Conservation (phyloP, 345 rosid genomes). For the Eucalyptus cloeziana region DNA sequence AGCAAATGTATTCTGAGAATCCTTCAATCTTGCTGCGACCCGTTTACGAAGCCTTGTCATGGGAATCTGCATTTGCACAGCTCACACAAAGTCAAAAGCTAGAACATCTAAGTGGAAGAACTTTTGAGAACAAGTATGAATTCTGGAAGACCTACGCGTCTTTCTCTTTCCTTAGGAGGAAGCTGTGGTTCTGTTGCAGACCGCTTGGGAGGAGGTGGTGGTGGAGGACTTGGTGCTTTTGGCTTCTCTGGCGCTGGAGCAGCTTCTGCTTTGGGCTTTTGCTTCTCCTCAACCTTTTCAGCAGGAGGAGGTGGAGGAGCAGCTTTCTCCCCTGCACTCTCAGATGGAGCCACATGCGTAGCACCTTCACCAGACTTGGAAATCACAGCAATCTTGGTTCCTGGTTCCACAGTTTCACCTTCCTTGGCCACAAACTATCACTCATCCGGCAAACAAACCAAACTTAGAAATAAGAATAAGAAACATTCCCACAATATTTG, state of each 20-base stretch:
- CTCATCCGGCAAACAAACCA: background rate
- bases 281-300: constrained; percentile 22
- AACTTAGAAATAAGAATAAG: background rate
- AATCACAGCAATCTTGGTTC: constrained; percentile 74
- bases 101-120: background rate
- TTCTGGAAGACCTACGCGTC: constrained; percentile 47
- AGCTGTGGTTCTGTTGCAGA: constrained; percentile 89
- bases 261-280: constrained; percentile 36
- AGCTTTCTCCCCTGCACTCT: constrained; percentile 34
- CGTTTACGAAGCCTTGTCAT: constrained; percentile 98
- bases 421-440: constrained; percentile 80
- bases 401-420: constrained; percentile 97
- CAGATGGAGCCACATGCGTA: constrained; percentile 75
- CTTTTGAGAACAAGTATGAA: background rate
- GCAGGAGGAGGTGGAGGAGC: constrained; percentile 33
- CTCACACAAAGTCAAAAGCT: background rate
- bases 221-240: constrained; percentile 13
- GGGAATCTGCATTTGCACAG: constrained; percentile 50
- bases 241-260: constrained; percentile 29
- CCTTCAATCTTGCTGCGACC: constrained; percentile 91
- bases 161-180: constrained; percentile 97
- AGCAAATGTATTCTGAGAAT: constrained; percentile 95
- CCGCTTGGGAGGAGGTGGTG: constrained; percentile 47
- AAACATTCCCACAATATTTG: background rate
- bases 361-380: constrained; percentile 77